These are phyloP conservation scores for Ustulina deusta DNA, from an alignment of 2,329 filamentous ascomycete genomes.

Conservation along the genomic window DNA sequence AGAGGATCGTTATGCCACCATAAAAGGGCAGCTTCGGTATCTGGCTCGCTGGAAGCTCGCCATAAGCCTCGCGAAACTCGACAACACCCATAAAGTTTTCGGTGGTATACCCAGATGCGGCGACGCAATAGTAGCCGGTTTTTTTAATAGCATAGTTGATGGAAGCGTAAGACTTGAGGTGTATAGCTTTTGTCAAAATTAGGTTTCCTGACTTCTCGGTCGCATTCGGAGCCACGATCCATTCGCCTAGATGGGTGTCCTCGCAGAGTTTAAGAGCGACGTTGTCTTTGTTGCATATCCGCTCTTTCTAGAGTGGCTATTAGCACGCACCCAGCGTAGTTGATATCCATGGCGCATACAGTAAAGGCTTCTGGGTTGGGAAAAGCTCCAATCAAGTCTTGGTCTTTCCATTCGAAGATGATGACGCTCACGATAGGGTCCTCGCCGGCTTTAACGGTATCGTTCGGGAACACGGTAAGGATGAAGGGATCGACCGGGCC, in stretches of 20 bases:
- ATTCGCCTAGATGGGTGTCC: conserved; percentile 81
- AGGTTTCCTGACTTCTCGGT: conserved; percentile 75
- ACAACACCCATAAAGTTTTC: conserved; percentile 82
- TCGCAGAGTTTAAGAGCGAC: conserved; percentile 80
- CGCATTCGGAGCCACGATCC: conserved; percentile 82
- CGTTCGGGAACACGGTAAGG: conserved; percentile 79
- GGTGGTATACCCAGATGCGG: conserved; percentile 76
- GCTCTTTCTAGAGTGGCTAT: conserved; percentile 63
- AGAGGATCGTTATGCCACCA: conserved; percentile 91
- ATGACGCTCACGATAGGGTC: conserved; percentile 86
- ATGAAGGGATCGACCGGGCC: conserved; percentile 91
- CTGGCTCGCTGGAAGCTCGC: conserved; percentile 93
- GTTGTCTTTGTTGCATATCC: conserved; percentile 80
- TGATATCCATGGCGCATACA: conserved; percentile 56
- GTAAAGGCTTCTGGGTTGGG: conserved; percentile 65
- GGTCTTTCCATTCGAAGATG: conserved; percentile 95
- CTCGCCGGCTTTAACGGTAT: conserved; percentile 66
- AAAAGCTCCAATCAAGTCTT: conserved; percentile 78
- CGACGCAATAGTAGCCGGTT: conserved; percentile 96
- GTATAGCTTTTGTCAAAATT: conserved; percentile 83
- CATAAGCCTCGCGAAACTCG: conserved; percentile 95
- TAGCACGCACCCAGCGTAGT: conserved; percentile 45
- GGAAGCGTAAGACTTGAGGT: conserved; percentile 78
- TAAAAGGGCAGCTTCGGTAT: conserved; percentile 98
- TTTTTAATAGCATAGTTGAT: conserved; percentile 88